These are phyloP conservation scores for Kazachstania kunashirensis DNA, from an alignment of 805 yeast species.

Conservation along the genomic window DNA sequence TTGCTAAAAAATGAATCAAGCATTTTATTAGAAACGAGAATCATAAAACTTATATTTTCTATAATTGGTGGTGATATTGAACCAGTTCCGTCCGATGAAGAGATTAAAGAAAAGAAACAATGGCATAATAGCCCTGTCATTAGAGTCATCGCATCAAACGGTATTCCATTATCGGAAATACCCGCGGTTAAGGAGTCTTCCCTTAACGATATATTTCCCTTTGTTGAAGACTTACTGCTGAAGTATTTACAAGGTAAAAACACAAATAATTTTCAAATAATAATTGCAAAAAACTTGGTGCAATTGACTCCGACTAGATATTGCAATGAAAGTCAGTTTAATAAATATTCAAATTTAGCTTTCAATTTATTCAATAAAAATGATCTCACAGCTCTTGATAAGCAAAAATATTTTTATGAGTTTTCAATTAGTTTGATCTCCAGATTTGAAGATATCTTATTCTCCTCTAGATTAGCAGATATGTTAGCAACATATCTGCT, in stretches of 20 bases:
- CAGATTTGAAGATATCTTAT: too few relatives aligned
- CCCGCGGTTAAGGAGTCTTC: conserved; percentile 5
- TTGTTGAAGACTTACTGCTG: not conserved
- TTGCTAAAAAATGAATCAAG: conserved; percentile 4
- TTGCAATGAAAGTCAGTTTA: conserved; percentile 1
- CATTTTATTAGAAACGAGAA: conserved; percentile 4
- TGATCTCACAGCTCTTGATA: too few relatives aligned
- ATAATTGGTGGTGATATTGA: not conserved
- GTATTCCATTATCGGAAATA: conserved; percentile 14
- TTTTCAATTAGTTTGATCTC: too few relatives aligned
- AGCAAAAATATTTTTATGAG: too few relatives aligned
- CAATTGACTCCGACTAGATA: conserved; percentile 6
- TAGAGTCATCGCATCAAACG: conserved; percentile 21
- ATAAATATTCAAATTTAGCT: conserved; percentile 2
- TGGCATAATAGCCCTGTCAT: conserved; percentile 6
- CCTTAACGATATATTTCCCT: not conserved
- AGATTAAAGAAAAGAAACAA: too few relatives aligned
- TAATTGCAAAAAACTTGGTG: conserved; percentile 2
- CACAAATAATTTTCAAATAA: too few relatives aligned
- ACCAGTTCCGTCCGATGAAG: too few relatives aligned
- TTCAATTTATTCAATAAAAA: too few relatives aligned
- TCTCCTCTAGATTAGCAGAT: too few relatives aligned
- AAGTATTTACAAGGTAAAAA: not conserved
- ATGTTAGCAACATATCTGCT: too few relatives aligned
- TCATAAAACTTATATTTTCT: not conserved